Evolutionary conservation across 225 moss, liverwort and hornwort species (phyloP), one percentile per base, ranked within the genome.

Genomic region (Bryum argenteum): DNA sequence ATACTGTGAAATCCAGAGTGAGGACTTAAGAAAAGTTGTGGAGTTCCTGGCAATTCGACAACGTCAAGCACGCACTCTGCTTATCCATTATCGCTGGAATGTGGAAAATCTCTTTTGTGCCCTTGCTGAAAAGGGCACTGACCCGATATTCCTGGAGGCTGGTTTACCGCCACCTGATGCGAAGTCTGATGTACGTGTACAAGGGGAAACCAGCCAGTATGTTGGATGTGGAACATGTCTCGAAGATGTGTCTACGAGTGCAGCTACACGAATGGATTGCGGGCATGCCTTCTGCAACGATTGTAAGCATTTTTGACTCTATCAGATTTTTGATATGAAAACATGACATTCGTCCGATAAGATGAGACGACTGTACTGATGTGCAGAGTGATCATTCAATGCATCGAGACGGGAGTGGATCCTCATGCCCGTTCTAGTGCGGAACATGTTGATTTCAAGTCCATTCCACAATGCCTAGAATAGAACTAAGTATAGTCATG

Each of bases 1-100:
- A 37, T 65, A 33, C 54, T 76, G n/a, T n/a, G 71, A 61, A 24
- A 59, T 69, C 77, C 85, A 98, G 94, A 89, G 88, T 72, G 92
- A 94, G 47, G 94, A 92, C 69, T 67, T 98, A 56, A 85, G 87
- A 65, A 94, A 98, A 79, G 98, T 98, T 26, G 89, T 81, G 43
- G 98, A 98, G 77, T 86, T 98, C 19, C 69, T 98, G 66, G 89
- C 87, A 54, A 75, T 98, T 56, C 85, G 92, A 72, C 70, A 80
- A 71, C 88, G 87, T 14, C 89, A 98, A 78, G 94, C 98, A 20
- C 86, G 98, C 20, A 98, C 94, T 50, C 84, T 98, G 73, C 92
- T 98, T 53, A 98, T 98, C 52, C 89, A 86, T 72, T 89, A 92
- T 71, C 89, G 98, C 70, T 98, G 98, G 98, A 89, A 94, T 72